Percentiles rank a stretch among this genome's conserved stretches.
phyloP scores from a whole-genome alignment of 2,329 filamentous ascomycete species.

The Coleophoma eucalyptorum region DNA sequence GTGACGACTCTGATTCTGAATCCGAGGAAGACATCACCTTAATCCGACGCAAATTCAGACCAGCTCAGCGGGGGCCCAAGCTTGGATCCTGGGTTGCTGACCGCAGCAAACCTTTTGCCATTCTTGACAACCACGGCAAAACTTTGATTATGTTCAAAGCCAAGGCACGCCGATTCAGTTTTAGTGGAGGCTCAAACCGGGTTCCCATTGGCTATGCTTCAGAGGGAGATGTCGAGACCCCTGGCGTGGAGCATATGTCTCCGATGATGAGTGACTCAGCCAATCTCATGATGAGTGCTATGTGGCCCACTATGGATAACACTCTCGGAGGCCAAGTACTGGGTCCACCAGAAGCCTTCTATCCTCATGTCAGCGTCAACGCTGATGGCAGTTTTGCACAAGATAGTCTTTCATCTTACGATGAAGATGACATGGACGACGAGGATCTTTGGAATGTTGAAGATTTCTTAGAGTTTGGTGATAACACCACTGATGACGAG shows the following conservation, averaged over 20 bases:
- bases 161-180: slow-evolving; percentile 29
- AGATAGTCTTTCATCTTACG: slow-evolving; percentile 45
- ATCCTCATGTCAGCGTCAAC: slow-evolving; percentile 55
- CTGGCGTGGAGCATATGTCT: slow-evolving; percentile 7
- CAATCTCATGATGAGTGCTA: slow-evolving; percentile 70
- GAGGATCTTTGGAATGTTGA: slow-evolving; percentile 62
- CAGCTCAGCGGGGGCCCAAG: slow-evolving; percentile 18
- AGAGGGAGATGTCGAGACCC: background rate
- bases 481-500: slow-evolving; percentile 55
- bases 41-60: slow-evolving; percentile 14
- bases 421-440: slow-evolving; percentile 55
- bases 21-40: slow-evolving; percentile 30
- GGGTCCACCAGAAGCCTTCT: slow-evolving; percentile 73
- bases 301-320: slow-evolving; percentile 34
- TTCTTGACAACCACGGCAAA: slow-evolving; percentile 35
- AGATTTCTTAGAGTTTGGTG: slow-evolving; percentile 69
- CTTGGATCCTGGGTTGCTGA: slow-evolving; percentile 29
- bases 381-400: slow-evolving; percentile 53
- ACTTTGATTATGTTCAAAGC: slow-evolving; percentile 36
- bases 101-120: slow-evolving; percentile 32
- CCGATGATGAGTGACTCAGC: slow-evolving; percentile 65
- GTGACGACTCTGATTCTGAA: slow-evolving; percentile 30
- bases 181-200: slow-evolving; percentile 24
- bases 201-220: slow-evolving; percentile 19
- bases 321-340: slow-evolving; percentile 52